Percentiles rank a stretch among this genome's conserved stretches.
These are phyloP conservation scores for Cryptococcus maquisensis DNA, from an alignment of 1,284 basidiomycete species.

Conservation along the genomic window DNA sequence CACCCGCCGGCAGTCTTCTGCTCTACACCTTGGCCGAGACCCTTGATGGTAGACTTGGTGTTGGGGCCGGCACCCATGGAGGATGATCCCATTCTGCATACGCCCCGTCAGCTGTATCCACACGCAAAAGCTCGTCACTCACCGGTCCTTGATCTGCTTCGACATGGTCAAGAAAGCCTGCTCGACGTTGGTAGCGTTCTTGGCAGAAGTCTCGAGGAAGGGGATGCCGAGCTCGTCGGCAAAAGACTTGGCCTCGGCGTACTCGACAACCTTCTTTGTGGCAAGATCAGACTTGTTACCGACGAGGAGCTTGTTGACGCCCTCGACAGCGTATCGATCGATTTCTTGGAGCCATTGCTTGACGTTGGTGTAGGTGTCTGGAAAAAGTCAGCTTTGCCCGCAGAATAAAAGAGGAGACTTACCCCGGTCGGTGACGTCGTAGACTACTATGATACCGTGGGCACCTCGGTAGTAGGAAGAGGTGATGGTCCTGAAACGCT, in stretches of 20 bases:
- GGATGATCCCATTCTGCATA: slow-evolving; percentile 53
- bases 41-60: slow-evolving; percentile 52
- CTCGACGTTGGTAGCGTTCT: slow-evolving; percentile 98
- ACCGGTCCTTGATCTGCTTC: slow-evolving; percentile 93
- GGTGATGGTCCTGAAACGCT: slow-evolving; percentile 94
- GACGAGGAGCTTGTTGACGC: slow-evolving; percentile 95
- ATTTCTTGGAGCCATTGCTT: slow-evolving; percentile 99
- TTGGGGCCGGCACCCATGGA: slow-evolving; percentile 51
- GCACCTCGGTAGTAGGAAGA: slow-evolving; percentile 96
- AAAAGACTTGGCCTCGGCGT: slow-evolving; percentile 95
- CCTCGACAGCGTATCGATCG: slow-evolving; percentile 97
- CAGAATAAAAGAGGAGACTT: slow-evolving; percentile 29
- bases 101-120: neutral
- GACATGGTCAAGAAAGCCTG: slow-evolving; percentile 99
- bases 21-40: slow-evolving; percentile 68
- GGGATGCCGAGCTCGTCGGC: slow-evolving; percentile 91
- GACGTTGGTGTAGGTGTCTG: slow-evolving; percentile 96
- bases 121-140: slow-evolving; percentile 13
- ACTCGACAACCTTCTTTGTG: slow-evolving; percentile 98
- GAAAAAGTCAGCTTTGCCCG: neutral
- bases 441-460: slow-evolving; percentile 96
- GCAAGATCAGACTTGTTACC: slow-evolving; percentile 98
- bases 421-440: slow-evolving; percentile 99
- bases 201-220: slow-evolving; percentile 98
- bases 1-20: slow-evolving; percentile 69